Conservation (phyloP, 352 stramenopile species). For the Phytophthora sojae region DNA sequence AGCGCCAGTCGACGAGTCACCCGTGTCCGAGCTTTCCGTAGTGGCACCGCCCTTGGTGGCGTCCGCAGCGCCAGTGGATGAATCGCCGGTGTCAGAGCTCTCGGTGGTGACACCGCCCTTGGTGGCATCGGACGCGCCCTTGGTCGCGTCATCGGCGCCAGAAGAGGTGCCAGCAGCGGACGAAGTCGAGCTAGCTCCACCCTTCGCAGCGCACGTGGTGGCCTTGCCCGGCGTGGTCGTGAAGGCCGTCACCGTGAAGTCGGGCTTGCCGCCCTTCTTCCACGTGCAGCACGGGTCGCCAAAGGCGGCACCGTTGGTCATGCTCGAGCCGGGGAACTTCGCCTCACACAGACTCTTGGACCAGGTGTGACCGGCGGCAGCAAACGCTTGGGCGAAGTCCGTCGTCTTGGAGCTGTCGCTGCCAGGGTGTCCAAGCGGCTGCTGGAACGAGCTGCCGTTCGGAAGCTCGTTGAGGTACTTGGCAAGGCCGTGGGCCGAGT, state of each 20-base stretch:
- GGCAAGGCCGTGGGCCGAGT: conserved; percentile 21
- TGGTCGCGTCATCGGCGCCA: neutral
- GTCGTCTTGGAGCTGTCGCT: conserved; percentile 36
- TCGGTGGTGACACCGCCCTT: conserved; percentile 1
- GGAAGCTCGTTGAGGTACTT: conserved; percentile 49
- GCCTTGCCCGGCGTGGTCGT: conserved; percentile 26
- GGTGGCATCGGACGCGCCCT: conserved; percentile 1
- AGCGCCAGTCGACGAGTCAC: neutral
- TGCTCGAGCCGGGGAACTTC: conserved; percentile 44
- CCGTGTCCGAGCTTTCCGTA: neutral
- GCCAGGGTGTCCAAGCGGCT: conserved; percentile 46
- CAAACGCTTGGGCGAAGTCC: conserved; percentile 49
- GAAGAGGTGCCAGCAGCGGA: neutral
- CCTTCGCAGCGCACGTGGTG: conserved; percentile 32
- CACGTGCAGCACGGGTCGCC: conserved; percentile 45
- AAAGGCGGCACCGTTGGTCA: conserved; percentile 44
- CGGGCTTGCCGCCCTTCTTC: conserved; percentile 38
- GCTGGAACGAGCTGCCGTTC: conserved; percentile 47
- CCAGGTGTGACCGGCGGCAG: conserved; percentile 38
- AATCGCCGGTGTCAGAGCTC: neutral
- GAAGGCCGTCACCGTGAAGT: conserved; percentile 41
- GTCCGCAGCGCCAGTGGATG: conserved; percentile 7
- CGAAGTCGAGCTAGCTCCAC: conserved; percentile 5
- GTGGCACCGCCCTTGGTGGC: conserved; percentile 20
- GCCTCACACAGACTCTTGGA: conserved; percentile 41